phyloP scores from a whole-genome alignment of 2,329 filamentous ascomycete genomes.

The Trichoderma polysporum region DNA sequence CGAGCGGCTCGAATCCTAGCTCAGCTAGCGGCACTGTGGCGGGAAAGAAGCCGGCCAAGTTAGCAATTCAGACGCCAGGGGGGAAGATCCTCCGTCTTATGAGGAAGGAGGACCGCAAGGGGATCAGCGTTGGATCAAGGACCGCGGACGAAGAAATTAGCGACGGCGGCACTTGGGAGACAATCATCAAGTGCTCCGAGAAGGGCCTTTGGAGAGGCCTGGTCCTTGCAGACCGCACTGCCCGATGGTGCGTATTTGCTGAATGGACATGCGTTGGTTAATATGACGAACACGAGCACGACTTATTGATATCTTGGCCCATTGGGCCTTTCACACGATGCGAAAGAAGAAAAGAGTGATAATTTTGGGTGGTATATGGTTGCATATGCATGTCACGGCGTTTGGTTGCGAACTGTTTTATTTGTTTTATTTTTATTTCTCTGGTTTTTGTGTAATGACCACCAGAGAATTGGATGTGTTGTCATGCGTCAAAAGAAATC shows the following conservation, averaged over 20 bases:
- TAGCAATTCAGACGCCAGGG: constrained; percentile 90
- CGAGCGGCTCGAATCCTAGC: constrained; percentile 57
- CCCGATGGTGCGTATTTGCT: constrained; percentile 88
- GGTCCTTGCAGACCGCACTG: constrained; percentile 79
- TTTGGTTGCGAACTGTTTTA: constrained; percentile 13
- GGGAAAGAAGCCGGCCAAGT: constrained; percentile 83
- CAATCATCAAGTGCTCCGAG: constrained; percentile 86
- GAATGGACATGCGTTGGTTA: constrained; percentile 68
- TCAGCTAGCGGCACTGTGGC: constrained; percentile 53
- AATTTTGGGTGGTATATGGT: constrained; percentile 19
- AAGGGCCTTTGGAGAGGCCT: constrained; percentile 77
- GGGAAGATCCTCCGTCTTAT: constrained; percentile 92
- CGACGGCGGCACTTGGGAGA: constrained; percentile 80
- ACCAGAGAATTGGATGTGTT: constrained; percentile 6
- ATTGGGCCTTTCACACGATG: neutral
- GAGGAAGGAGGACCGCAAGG: constrained; percentile 70
- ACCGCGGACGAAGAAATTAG: constrained; percentile 55
- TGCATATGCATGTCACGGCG: constrained; percentile 23
- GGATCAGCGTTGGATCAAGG: constrained; percentile 47
- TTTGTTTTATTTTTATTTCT: neutral
- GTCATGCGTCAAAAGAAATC: constrained; percentile 14
- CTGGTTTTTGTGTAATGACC: constrained; percentile 11
- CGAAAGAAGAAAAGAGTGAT: constrained; percentile 1
- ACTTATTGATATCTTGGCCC: neutral
- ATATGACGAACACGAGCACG: neutral